phyloP scores from a whole-genome alignment of 306 rosid genomes.

The Astragalus glycyphyllos region DNA sequence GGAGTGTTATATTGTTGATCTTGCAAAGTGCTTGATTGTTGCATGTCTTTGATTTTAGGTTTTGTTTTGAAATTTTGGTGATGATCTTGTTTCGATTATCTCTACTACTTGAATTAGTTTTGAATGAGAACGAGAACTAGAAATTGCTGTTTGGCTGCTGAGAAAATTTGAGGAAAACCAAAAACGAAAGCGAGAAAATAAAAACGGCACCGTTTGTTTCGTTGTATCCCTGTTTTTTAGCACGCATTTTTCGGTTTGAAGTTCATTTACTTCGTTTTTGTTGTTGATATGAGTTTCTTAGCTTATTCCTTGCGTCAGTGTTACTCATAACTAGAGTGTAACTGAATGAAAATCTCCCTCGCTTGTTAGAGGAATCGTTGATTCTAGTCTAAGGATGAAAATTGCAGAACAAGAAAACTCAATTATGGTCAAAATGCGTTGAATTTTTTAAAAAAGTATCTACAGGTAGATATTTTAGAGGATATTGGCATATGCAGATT shows the following conservation, averaged over 20 bases:
- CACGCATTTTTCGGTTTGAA: not conserved
- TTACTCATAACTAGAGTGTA: too few relatives aligned
- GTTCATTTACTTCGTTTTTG: not conserved
- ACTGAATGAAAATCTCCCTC: not conserved
- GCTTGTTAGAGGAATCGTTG: not conserved
- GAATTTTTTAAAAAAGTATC: slow-evolving; percentile 20
- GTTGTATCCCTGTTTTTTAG: slow-evolving; percentile 15
- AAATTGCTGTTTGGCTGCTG: slow-evolving; percentile 22
- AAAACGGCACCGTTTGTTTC: slow-evolving; percentile 36
- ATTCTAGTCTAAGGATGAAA: not conserved
- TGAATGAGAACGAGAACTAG: not conserved
- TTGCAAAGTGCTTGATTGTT: slow-evolving; percentile 16
- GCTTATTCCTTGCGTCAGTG: not conserved
- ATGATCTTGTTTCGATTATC: not conserved
- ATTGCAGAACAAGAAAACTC: not conserved
- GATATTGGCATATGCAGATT: slow-evolving; percentile 15
- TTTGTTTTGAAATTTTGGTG: not conserved
- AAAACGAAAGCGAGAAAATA: not conserved
- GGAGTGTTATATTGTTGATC: slow-evolving; percentile 34
- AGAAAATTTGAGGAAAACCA: not conserved
- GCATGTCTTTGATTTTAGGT: not conserved
- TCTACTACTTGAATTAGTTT: too few relatives aligned
- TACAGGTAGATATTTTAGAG: slow-evolving; percentile 33
- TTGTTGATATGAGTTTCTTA: not conserved
- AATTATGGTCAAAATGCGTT: slow-evolving; percentile 31